Base-by-base conservation (phyloP, 2,329 filamentous ascomycete species). In the Pseudopithomyces maydicus region DNA sequence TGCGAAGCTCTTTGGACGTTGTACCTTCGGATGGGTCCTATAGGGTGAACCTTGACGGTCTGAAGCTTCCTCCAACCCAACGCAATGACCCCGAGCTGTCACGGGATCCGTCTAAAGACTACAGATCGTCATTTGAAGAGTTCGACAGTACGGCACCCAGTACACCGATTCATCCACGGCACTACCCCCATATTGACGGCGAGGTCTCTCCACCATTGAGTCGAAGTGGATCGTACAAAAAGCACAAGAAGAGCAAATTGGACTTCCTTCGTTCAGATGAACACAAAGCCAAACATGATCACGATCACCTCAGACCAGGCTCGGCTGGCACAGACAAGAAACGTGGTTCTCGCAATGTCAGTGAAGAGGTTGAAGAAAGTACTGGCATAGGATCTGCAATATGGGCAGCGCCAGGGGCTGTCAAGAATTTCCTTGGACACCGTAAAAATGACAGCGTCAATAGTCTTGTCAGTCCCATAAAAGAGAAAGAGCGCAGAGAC, bases 261-360 rank as follows among this genome's bases (percentile, higher is more conserved):
- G 73, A 77, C 36, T 65, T 77, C n/a, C 77, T 80, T 52, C 77
- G 77, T 46, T 73, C 74, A 6, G 72, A 75, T 8, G 65, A 68
- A 23, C 73, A 63, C 42, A 77, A 78, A 54, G 70, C 74, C 5
- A 62, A 71, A 32, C 53, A 62, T 12, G 65, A 66, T 14, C 53
- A 62, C 11, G 44, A 47, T 23, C 59, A 64, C 14, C 39, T 54
- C 11, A 68, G 71, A 12, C 59, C 56, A 33, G 64, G 67, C 11
- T 57, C 61, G 11, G 56, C 64, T 41, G 57, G 47, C 14, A 45
- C 61, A 41, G 68, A 74, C 23, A 71, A 67, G 45, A 71, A 65
- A 45, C 57, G 58, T 15, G 63, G 45, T 14, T 69, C 70, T 44
- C 62, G 70, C 32, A 69, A 74, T 36, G 57, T 66, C 0, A 74